These are phyloP conservation scores for Kurtzmaniella quercitrusa DNA, from an alignment of 1,139 yeast genomes.

Conservation along the genomic window DNA sequence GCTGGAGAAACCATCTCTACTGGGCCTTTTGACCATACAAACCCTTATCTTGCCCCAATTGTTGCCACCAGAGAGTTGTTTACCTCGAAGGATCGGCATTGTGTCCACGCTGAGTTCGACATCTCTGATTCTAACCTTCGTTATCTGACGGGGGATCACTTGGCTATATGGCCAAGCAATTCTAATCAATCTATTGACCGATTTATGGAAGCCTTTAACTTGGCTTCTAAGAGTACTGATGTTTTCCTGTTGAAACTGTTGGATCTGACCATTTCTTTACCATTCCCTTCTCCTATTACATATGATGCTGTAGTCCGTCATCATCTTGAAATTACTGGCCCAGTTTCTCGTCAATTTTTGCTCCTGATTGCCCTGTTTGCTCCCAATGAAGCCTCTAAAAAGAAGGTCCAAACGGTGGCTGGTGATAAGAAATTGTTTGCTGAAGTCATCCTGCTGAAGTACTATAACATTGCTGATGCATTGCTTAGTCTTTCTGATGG, in stretches of 20 bases:
- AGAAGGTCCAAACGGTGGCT: constrained; percentile 51
- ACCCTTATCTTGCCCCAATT: constrained; percentile 81
- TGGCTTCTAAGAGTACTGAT: constrained; percentile 46
- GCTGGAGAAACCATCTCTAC: constrained; percentile 39
- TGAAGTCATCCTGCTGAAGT: constrained; percentile 52
- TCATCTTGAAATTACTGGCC: constrained; percentile 88
- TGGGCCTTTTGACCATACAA: constrained; percentile 81
- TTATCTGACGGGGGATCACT: constrained; percentile 93
- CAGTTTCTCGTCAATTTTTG: constrained; percentile 86
- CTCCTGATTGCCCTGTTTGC: constrained; percentile 80
- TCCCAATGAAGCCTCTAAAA: constrained; percentile 60
- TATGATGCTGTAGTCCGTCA: constrained; percentile 83
- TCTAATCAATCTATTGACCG: constrained; percentile 66
- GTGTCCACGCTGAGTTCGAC: constrained; percentile 90
- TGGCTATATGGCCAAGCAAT: constrained; percentile 93
- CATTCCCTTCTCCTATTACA: constrained; percentile 90
- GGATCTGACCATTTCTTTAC: constrained; percentile 68
- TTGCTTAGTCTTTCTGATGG: constrained; percentile 60
- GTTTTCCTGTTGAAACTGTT: constrained; percentile 66
- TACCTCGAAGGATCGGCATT: constrained; percentile 59
- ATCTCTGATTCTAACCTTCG: constrained; percentile 68
- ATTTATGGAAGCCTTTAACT: constrained; percentile 61
- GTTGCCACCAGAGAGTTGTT: constrained; percentile 64
- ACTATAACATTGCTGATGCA: constrained; percentile 74
- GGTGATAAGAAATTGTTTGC: constrained; percentile 69